Evolutionary conservation across 2,329 filamentous ascomycete species (phyloP), one percentile per base, ranked within the genome.

Genomic region (Paecilomyces fulvus): DNA sequence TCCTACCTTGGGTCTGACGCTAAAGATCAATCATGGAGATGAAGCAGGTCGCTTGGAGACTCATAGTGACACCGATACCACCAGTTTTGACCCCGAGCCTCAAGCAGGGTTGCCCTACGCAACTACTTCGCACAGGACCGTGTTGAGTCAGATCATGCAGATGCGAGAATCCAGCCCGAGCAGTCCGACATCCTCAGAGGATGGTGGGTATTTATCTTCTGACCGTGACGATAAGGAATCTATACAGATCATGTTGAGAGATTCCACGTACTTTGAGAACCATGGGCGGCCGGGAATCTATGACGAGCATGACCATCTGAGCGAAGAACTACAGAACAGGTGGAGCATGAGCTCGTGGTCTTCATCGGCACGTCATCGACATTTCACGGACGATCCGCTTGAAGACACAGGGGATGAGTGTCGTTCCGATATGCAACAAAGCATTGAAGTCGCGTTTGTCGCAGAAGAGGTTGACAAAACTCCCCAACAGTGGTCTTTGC

Each of bases 1-100:
- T 9, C 75, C 75, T 11, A 77, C 75, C 0, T 62, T 77, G 50
- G 75, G 75, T n/a, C 63, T 65, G 21, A 57, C 57, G n/a, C 17
- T 37, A 49, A 37, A 20, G 55, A 58, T 43, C 30, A 53, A 9
- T 55, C 60, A 11, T 33, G 55, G 9, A 25, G 7, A 6, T 2
- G 31, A 28, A 14, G 4, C 12, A 14, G 51, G 20, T n/a, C 37
- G 33, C 7, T 30, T 49, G 43, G 31, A 55, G 1, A 23, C 60
- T 8, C 64, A 67, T 31, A 56, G 60, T 12, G 80, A 80, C 7
- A 90, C 87, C 0, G 85, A 89, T 63, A 70, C 70, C 33, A 79
- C 76, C 4, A 68, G 71, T 30, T 88, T 90, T 62, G 88, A 91
- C 61, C 80, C 78, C n/a, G 87, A 90, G 62, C 79, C 84, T 21